Conservation (phyloP, 495 filamentous ascomycete species). For the Neurospora hispaniola region DNA sequence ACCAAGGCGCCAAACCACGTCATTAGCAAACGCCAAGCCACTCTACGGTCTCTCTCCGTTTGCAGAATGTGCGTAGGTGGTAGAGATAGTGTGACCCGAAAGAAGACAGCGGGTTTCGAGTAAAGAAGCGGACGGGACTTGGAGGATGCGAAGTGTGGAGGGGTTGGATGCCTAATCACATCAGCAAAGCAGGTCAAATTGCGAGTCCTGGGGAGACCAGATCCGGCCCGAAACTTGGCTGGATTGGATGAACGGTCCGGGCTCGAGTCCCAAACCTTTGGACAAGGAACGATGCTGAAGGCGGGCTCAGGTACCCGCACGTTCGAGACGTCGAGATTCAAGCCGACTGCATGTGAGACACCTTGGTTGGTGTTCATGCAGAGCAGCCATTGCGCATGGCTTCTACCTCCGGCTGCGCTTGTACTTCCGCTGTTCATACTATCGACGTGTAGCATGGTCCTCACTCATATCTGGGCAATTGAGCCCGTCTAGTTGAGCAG, state of each 20-base stretch:
- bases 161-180: not conserved
- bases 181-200: not conserved
- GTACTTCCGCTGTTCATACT: not conserved
- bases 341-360: conserved; percentile 1
- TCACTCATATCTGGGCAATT: not conserved
- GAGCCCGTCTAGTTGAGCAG: not conserved
- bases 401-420: not conserved
- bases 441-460: not conserved
- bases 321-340: not conserved
- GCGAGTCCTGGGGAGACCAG: not conserved
- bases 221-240: not conserved
- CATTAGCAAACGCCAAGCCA: not conserved
- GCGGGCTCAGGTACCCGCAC: not conserved
- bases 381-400: not conserved
- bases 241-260: not conserved
- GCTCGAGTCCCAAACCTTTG: not conserved
- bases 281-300: not conserved
- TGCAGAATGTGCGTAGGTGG: not conserved
- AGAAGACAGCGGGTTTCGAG: not conserved
- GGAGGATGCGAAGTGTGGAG: not conserved
- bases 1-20: not conserved
- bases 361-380: not conserved
- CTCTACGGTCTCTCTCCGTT: not conserved
- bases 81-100: not conserved
- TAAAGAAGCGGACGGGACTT: not conserved